Conservation (phyloP, 129 eudicot genomes). For the Chrysanthemum lavandulifolium region DNA sequence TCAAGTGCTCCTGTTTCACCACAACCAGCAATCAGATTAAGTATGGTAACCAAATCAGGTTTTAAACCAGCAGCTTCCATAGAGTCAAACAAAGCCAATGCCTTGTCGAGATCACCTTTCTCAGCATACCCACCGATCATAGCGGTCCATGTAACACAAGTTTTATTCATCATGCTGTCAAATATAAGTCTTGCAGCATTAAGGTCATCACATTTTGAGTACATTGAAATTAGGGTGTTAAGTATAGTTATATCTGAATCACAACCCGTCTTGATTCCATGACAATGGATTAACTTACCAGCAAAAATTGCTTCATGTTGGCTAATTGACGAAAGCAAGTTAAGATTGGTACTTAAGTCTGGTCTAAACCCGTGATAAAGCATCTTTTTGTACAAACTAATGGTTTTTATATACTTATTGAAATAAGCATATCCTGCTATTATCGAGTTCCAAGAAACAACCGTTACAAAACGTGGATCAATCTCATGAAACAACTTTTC, state of each 20-base stretch:
- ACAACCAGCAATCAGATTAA: conserved; percentile 60
- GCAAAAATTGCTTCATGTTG: conserved; percentile 29
- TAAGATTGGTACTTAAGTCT: conserved; percentile 66
- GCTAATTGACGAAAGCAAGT: conserved; percentile 58
- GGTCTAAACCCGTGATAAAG: conserved; percentile 46
- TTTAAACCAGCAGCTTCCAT: conserved; percentile 66
- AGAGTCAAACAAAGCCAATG: conserved; percentile 46
- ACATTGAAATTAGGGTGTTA: conserved; percentile 75
- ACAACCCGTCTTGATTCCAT: conserved; percentile 64
- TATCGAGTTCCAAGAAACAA: conserved; percentile 78
- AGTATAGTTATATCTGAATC: conserved; percentile 43
- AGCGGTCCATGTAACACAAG: conserved; percentile 77
- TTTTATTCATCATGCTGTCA: conserved; percentile 46
- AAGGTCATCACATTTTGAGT: conserved; percentile 61
- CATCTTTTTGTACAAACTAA: conserved; percentile 47
- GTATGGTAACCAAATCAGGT: conserved; percentile 73
- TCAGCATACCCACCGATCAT: conserved; percentile 80
- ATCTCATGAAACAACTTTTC: conserved; percentile 59
- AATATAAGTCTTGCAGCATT: conserved; percentile 52
- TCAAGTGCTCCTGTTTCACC: conserved; percentile 78
- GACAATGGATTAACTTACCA: conserved; percentile 70
- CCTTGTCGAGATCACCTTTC: conserved; percentile 61
- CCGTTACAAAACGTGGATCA: conserved; percentile 30
- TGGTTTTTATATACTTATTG: conserved; percentile 32
- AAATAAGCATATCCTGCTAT: conserved; percentile 58